A percentile compares a stretch with the other conserved stretches of the same genome.
These are phyloP conservation scores for Larix kaempferi DNA, from an alignment of 75 land plant genomes.

Conservation along the genomic window DNA sequence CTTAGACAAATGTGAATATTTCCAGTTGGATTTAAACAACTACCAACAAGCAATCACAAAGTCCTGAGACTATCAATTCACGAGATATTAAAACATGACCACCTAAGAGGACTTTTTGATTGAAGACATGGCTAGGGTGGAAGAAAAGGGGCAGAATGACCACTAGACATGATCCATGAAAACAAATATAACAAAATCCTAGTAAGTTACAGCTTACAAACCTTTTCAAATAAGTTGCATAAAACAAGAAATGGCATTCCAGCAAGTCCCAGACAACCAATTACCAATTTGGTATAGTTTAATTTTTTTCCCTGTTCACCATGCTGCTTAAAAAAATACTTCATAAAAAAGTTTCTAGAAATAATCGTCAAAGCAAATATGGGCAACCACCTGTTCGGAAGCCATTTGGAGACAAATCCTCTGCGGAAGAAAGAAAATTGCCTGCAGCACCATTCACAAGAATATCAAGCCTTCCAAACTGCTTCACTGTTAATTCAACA, in stretches of 20 bases:
- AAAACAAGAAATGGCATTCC: neutral
- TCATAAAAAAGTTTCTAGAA: neutral
- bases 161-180: neutral
- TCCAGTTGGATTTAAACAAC: too few relatives aligned
- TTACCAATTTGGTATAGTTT: neutral
- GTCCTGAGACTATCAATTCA: too few relatives aligned
- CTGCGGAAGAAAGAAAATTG: constrained; percentile 91
- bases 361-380: neutral
- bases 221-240: neutral
- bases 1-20: too few relatives aligned
- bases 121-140: too few relatives aligned
- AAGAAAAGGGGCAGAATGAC: neutral
- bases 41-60: too few relatives aligned
- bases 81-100: too few relatives aligned
- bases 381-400: constrained; percentile 74
- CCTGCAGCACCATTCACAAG: constrained; percentile 99
- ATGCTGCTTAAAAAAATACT: neutral
- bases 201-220: neutral
- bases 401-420: constrained; percentile 97
- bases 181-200: constrained; percentile 1
- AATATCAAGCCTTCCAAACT: constrained; percentile 91
- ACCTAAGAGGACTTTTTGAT: too few relatives aligned
- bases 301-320: neutral
- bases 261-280: neutral
- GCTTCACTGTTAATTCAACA: constrained; percentile 65